A percentile compares a stretch with the other conserved stretches of the same genome.
These are phyloP conservation scores for Pythium dissimile DNA, from an alignment of 352 stramenopile species.

Conservation along the genomic window DNA sequence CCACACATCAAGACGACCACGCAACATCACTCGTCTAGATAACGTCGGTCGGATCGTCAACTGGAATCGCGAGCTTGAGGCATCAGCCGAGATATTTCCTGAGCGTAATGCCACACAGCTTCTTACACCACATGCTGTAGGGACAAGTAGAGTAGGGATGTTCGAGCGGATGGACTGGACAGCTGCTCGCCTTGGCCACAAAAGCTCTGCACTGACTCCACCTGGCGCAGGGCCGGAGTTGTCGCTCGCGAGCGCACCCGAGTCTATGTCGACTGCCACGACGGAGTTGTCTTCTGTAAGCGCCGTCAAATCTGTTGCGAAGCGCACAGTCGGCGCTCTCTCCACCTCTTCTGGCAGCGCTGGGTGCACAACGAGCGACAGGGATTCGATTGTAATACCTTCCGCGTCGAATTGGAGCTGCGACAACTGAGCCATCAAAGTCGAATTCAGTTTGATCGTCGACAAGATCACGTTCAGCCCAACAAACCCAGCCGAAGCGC, in stretches of 20 bases:
- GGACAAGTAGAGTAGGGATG: neutral
- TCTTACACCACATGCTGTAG: neutral
- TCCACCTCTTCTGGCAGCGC: neutral
- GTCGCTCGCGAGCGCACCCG: no score
- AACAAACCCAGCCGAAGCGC: constrained; percentile 5
- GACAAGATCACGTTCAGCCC: constrained; percentile 9
- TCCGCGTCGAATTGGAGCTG: constrained; percentile 6
- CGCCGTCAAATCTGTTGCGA: neutral
- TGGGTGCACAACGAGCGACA: constrained; percentile 12
- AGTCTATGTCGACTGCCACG: no score
- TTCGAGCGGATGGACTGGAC: constrained; percentile 4
- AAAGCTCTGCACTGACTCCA: neutral
- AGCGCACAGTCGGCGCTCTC: no score
- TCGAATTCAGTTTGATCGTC: neutral
- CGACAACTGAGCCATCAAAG: neutral
- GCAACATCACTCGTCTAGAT: neutral
- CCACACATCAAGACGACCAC: neutral
- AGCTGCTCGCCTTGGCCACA: neutral
- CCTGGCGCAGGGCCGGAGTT: no score
- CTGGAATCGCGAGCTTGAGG: neutral
- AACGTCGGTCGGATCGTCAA: constrained; percentile 1
- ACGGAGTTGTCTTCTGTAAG: neutral
- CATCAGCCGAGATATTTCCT: neutral
- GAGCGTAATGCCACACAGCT: neutral
- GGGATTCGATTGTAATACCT: neutral